A percentile compares a stretch with the other conserved stretches of the same genome.
Evolutionary conservation across 2,329 filamentous ascomycete species (phyloP).

Genomic region (Nothophoma quercina): DNA sequence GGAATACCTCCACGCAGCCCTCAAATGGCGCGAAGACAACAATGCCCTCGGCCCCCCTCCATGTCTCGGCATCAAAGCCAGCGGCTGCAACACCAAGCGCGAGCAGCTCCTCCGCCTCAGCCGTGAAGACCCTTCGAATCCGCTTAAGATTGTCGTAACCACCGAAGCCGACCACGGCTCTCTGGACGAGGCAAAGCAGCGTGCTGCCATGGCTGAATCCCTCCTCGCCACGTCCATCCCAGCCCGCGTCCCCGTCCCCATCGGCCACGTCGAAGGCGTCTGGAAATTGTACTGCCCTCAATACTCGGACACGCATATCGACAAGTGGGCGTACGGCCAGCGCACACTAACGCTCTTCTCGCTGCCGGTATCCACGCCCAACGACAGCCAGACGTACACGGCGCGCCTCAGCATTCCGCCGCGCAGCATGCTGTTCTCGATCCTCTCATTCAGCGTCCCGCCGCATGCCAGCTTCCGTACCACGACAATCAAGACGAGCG

Average conservation of each 20-base stretch:
- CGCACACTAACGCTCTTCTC: conserved; percentile 34
- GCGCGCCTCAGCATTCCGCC: conserved; percentile 39
- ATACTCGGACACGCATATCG: conserved; percentile 34
- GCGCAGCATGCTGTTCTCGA: conserved; percentile 32
- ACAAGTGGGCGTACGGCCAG: conserved; percentile 38
- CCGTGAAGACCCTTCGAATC: conserved; percentile 14
- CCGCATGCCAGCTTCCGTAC: conserved; percentile 40
- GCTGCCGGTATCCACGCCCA: conserved; percentile 24
- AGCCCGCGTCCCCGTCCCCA: conserved; percentile 35
- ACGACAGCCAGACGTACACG: conserved; percentile 22
- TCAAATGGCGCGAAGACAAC: conserved; percentile 19
- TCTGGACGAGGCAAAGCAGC: conserved; percentile 8
- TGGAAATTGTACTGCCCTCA: conserved; percentile 40
- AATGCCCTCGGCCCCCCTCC: conserved; percentile 18
- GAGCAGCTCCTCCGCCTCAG: conserved; percentile 31
- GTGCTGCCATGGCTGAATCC: conserved; percentile 18
- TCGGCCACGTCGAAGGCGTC: conserved; percentile 31
- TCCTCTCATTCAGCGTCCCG: conserved; percentile 28
- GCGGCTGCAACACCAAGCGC: conserved; percentile 38
- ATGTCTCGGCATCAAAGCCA: conserved; percentile 35
- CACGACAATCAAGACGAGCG: conserved; percentile 26
- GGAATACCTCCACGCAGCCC: conserved; percentile 24
- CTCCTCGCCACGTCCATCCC: conserved; percentile 29
- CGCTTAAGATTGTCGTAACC: conserved; percentile 6
- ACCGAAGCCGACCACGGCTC: conserved; percentile 3